phyloP scores from a whole-genome alignment of 1,284 basidiomycete genomes.

The Taiwanofungus camphoratus region DNA sequence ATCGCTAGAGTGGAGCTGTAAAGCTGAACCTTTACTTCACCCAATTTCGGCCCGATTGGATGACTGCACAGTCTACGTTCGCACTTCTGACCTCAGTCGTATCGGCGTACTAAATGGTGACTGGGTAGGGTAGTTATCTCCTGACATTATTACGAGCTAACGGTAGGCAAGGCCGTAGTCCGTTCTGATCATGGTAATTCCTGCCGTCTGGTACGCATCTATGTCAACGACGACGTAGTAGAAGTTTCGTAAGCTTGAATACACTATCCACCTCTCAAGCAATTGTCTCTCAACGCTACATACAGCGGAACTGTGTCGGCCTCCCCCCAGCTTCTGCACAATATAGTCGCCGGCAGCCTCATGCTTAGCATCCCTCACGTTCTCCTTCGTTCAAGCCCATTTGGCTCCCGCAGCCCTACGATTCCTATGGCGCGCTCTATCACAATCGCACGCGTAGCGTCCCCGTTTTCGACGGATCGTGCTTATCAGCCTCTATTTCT shows the following conservation, averaged over 20 bases:
- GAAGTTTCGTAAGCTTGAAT: constrained; percentile 24
- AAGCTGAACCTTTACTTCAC: constrained; percentile 26
- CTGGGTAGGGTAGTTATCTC: constrained; percentile 50
- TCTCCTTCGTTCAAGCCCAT: constrained; percentile 47
- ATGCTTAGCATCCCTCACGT: too few species aligned
- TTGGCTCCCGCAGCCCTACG: constrained; percentile 48
- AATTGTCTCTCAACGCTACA: too few species aligned
- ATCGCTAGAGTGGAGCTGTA: constrained; percentile 12
- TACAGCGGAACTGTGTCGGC: constrained; percentile 26
- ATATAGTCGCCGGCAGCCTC: constrained; percentile 32
- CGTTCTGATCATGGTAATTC: constrained; percentile 8
- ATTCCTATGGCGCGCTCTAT: constrained; percentile 72
- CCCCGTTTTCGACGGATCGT: constrained; percentile 72
- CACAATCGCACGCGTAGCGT: constrained; percentile 81
- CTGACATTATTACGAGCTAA: background rate
- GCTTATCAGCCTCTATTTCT: constrained; percentile 71
- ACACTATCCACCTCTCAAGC: background rate
- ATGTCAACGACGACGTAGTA: constrained; percentile 44
- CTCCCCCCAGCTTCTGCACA: constrained; percentile 58
- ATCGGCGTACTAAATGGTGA: constrained; percentile 22
- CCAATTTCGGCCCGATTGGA: constrained; percentile 28
- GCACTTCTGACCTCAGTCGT: constrained; percentile 18
- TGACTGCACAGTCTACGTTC: constrained; percentile 20
- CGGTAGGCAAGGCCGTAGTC: constrained; percentile 11
- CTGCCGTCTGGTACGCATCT: constrained; percentile 50